A percentile compares a stretch with the other conserved stretches of the same genome.
Evolutionary conservation across 2,329 filamentous ascomycete genomes (phyloP).

Genomic region (Pseudomassariella vexata): DNA sequence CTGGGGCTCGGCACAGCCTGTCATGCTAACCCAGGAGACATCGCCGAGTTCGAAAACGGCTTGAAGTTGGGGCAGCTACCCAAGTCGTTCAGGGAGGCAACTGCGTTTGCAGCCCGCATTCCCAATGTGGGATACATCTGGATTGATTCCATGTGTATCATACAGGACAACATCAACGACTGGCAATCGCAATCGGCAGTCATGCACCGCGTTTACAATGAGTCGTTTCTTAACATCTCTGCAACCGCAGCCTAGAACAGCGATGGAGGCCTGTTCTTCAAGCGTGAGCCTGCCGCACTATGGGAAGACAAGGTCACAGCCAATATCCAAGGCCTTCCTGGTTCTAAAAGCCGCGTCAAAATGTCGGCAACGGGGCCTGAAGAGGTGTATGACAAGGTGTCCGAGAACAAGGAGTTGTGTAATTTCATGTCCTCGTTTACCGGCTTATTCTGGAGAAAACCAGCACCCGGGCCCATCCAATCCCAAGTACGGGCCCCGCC

Average conservation of each 20-base stretch:
- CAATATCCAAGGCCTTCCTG: not conserved
- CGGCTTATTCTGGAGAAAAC: too few relatives aligned
- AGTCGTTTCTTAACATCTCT: not conserved
- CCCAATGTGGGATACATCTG: not conserved
- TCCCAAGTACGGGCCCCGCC: too few relatives aligned
- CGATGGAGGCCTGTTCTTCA: slow-evolving; percentile 14
- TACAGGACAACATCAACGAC: not conserved
- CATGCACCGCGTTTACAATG: not conserved
- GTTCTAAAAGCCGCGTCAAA: not conserved
- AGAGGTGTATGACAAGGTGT: too few relatives aligned
- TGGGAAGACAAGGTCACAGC: not conserved
- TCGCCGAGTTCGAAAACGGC: not conserved
- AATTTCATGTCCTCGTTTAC: too few relatives aligned
- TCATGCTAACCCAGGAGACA: not conserved
- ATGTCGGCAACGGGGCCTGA: too few relatives aligned
- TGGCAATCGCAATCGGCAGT: not conserved
- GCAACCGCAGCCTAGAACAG: not conserved
- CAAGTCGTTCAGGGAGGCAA: not conserved
- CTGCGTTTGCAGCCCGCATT: not conserved
- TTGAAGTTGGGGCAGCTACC: not conserved
- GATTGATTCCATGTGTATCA: too few relatives aligned
- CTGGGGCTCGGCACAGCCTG: not conserved
- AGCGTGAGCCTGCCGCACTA: not conserved
- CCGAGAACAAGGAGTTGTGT: too few relatives aligned
- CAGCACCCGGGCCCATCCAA: too few relatives aligned